These are phyloP conservation scores for Physaria fendleri DNA, from an alignment of 345 rosid species.

Conservation along the genomic window DNA sequence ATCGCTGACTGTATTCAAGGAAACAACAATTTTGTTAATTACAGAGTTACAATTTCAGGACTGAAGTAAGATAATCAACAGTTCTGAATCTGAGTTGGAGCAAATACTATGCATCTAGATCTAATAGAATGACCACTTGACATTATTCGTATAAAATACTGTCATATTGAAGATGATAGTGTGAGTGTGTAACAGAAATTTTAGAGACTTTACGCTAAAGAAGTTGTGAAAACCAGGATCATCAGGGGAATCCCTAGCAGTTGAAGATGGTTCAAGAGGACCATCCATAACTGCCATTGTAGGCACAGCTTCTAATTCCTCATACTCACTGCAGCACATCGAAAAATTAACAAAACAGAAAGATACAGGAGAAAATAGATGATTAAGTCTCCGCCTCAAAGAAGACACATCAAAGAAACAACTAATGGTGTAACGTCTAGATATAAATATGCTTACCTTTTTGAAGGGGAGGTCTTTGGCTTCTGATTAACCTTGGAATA, in stretches of 20 bases:
- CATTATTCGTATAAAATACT: neutral
- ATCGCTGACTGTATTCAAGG: constrained; percentile 54
- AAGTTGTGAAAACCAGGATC: constrained; percentile 83
- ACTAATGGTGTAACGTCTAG: neutral
- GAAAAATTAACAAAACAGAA: neutral
- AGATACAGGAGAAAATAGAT: neutral
- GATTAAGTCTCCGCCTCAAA: neutral
- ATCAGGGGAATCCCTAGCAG: constrained; percentile 52
- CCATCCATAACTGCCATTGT: constrained; percentile 89
- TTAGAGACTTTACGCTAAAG: constrained; percentile 58
- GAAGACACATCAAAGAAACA: neutral
- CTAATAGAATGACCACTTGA: neutral
- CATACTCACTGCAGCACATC: constrained; percentile 62
- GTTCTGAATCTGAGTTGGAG: neutral
- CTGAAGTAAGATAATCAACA: neutral
- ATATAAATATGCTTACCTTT: constrained; percentile 43
- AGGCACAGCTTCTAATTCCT: constrained; percentile 89
- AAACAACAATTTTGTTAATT: constrained; percentile 3
- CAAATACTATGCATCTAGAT: neutral
- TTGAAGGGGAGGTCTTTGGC: constrained; percentile 53
- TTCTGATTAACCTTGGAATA: constrained; percentile 81
- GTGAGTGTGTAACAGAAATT: neutral
- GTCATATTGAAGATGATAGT: neutral
- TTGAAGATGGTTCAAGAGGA: constrained; percentile 73
- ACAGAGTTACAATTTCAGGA: neutral